Evolutionary conservation across 1,284 basidiomycete species (phyloP).

Genomic region (Stygiomarasmius scandens): DNA sequence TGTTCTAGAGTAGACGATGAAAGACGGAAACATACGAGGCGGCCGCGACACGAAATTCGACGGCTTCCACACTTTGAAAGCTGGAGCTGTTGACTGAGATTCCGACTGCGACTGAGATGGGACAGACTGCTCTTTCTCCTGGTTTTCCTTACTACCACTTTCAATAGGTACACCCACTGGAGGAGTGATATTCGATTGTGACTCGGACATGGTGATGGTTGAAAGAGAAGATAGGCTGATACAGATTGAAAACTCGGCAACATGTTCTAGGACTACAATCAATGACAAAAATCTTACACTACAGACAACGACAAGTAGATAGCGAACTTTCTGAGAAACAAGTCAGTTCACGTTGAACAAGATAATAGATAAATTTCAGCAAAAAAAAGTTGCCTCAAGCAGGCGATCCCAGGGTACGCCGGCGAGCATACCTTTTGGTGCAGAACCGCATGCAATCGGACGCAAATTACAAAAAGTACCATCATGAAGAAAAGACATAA

Average conservation of each 20-base stretch:
- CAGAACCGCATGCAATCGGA: constrained; percentile 65
- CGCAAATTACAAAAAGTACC: constrained; percentile 79
- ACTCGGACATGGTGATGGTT: constrained; percentile 21
- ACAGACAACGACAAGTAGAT: background rate
- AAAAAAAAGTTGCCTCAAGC: constrained; percentile 66
- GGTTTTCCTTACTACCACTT: background rate
- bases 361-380: constrained; percentile 38
- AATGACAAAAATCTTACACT: background rate
- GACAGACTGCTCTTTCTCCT: background rate
- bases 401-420: constrained; percentile 64
- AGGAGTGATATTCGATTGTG: constrained; percentile 2
- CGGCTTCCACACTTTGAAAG: constrained; percentile 55
- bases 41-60: constrained; percentile 22
- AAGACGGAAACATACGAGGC: constrained; percentile 13
- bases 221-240: background rate
- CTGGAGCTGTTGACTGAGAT: background rate
- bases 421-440: constrained; percentile 75
- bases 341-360: constrained; percentile 7
- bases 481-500: constrained; percentile 45
- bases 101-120: background rate
- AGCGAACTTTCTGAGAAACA: constrained; percentile 6
- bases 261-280: background rate
- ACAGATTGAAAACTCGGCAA: background rate
- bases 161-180: background rate
- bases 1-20: background rate